Percentiles rank a stretch among this genome's conserved stretches.
These are phyloP conservation scores for Rubroboletus satanas DNA, from an alignment of 768 basidiomycete species.

Conservation along the genomic window DNA sequence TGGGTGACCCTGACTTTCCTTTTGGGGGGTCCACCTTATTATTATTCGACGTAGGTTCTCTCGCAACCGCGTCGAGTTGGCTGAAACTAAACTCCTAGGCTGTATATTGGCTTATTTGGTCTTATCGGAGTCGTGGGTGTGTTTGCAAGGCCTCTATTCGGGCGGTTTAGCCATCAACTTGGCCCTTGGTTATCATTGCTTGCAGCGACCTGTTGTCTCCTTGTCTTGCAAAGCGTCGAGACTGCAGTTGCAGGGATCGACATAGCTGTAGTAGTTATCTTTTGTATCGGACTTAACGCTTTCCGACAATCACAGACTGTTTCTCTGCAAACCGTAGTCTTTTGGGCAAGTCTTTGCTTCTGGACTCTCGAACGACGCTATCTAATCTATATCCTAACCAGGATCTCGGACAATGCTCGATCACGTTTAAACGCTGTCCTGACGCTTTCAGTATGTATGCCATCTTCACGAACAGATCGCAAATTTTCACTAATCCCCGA, in stretches of 20 bases:
- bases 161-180: slow-evolving; percentile 22
- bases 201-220: slow-evolving; percentile 26
- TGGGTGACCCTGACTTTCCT: slow-evolving; percentile 44
- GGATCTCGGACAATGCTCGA: slow-evolving; percentile 25
- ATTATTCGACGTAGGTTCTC: slow-evolving; percentile 30
- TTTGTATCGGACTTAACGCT: slow-evolving; percentile 37
- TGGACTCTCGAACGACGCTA: neutral
- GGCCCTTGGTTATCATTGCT: slow-evolving; percentile 42
- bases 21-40: slow-evolving; percentile 36
- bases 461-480: neutral
- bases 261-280: slow-evolving; percentile 36
- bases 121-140: slow-evolving; percentile 41
- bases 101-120: slow-evolving; percentile 46
- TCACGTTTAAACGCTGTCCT: slow-evolving; percentile 29
- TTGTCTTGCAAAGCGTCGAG: slow-evolving; percentile 31
- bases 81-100: slow-evolving; percentile 3
- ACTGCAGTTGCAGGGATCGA: slow-evolving; percentile 36
- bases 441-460: slow-evolving; percentile 23
- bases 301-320: slow-evolving; percentile 40
- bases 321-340: slow-evolving; percentile 24
- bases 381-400: slow-evolving; percentile 7
- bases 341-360: slow-evolving; percentile 12
- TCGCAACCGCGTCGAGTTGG: neutral
- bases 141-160: slow-evolving; percentile 19
- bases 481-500: neutral